phyloP scores from a whole-genome alignment of 108 stramenopile species.

The Epithemia pelagica region DNA sequence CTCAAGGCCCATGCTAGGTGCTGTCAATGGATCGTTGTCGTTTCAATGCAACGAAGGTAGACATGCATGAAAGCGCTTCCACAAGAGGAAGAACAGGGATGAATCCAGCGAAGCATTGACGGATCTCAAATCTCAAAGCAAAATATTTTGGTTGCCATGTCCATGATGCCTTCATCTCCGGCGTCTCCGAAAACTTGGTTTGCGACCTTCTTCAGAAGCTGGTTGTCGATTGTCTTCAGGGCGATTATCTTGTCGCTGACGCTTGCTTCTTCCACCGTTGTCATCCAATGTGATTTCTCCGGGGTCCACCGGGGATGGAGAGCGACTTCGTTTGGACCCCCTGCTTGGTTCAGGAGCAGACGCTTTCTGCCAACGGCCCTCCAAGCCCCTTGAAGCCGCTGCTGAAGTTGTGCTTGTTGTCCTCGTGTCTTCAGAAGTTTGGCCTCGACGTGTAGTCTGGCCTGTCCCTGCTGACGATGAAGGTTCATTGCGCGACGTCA shows the following conservation, averaged over 20 bases:
- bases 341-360: not conserved
- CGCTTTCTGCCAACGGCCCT: constrained; percentile 1
- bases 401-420: too few relatives aligned
- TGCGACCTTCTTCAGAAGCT: not conserved
- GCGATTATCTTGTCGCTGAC: not conserved
- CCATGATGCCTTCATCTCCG: too few relatives aligned
- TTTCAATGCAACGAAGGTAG: too few relatives aligned
- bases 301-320: constrained; percentile 9
- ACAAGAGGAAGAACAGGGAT: too few relatives aligned
- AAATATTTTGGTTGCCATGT: too few relatives aligned
- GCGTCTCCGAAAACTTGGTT: not conserved
- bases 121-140: too few relatives aligned
- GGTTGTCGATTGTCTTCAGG: not conserved
- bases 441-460: not conserved
- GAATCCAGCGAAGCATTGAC: too few relatives aligned
- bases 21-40: too few relatives aligned
- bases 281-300: not conserved
- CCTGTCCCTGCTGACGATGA: not conserved
- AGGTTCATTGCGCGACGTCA: not conserved
- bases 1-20: too few relatives aligned
- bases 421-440: not conserved
- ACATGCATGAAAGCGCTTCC: too few relatives aligned
- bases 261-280: not conserved
- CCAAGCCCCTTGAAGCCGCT: too few relatives aligned
- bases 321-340: constrained; percentile 12